Conservation (phyloP, 2,329 filamentous ascomycete genomes). For the Arthrobotrys entomopaga region DNA sequence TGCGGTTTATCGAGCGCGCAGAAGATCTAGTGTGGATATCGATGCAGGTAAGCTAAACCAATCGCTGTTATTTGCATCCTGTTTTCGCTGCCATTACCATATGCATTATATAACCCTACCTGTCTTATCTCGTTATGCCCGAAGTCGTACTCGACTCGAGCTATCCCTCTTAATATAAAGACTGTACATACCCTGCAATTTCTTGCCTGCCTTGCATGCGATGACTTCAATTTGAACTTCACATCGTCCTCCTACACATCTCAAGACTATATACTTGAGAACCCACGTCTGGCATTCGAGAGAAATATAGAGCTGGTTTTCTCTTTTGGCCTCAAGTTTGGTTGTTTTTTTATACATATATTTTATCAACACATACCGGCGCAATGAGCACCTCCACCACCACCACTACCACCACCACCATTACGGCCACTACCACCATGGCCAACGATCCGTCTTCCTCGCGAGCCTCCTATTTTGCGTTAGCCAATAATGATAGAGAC, state of each 20-base stretch:
- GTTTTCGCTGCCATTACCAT: constrained; percentile 39
- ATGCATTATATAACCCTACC: constrained; percentile 54
- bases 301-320: constrained; percentile 53
- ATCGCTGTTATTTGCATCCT: constrained; percentile 42
- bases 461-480: constrained; percentile 42
- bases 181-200: constrained; percentile 34
- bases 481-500: constrained; percentile 22
- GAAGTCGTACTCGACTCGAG: constrained; percentile 40
- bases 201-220: constrained; percentile 19
- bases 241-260: constrained; percentile 1
- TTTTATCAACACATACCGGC: constrained; percentile 40
- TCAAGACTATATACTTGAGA: background rate
- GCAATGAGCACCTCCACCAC: constrained; percentile 37
- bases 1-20: constrained; percentile 40
- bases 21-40: constrained; percentile 53
- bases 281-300: constrained; percentile 9
- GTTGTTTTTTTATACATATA: too few relatives aligned
- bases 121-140: constrained; percentile 41
- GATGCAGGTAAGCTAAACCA: constrained; percentile 55
- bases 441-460: constrained; percentile 6
- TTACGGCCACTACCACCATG: constrained; percentile 16
- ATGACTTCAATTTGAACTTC: constrained; percentile 33
- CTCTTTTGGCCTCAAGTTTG: background rate
- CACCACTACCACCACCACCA: constrained; percentile 15
- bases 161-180: constrained; percentile 47